Base-by-base conservation (phyloP, 2,329 filamentous ascomycete genomes). In the Fusarium sp. region DNA sequence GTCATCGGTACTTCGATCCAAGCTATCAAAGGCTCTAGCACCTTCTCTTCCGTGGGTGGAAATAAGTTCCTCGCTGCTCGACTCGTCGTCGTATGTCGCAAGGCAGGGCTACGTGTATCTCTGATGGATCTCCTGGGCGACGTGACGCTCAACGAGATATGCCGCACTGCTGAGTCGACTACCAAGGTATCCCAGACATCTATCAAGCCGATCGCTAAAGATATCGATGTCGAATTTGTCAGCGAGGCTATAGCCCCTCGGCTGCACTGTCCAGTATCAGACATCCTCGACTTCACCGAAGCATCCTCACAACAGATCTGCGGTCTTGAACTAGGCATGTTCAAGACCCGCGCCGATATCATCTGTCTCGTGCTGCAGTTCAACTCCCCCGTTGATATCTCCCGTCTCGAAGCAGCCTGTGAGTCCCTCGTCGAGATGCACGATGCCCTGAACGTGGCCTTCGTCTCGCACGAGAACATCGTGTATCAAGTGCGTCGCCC, bases 391-490 rank as follows among this genome's bases (percentile, higher is more conserved):
- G 65, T 84, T 0, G 74, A 79, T 28, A 64, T 72, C 40, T 74
- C 76, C 38, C 79, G 77, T 57, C 76, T 85, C 2, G 78, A 83
- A 55, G 74, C 76, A 1, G 80, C 81, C 0, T 84, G 82, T 62
- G 73, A 75, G 22, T 75, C 76, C 11, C 74, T 85, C 8, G 73
- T 75, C 0, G 71, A 72, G 31, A 74, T 81, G 32, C 83, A 85
- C 38, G 79, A 81, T 0, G 82, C 84, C 26, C 76, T 88, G 7
- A 81, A 84, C 22, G 86, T 85, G 0, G 79, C 81, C 0, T 87
- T 87, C 51, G 75, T 82, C 3, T 72, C 77, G 0, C 77, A 83
- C 42, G 76, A 78, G 10, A 76, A 81, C 7, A 76, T 75, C 3
- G 74, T 84, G 0, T 83, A 80, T 63, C 83, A 85, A 67, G 80